Percentiles rank a stretch among this genome's conserved stretches.
Conservation (phyloP, 495 filamentous ascomycete genomes). For the Talaromyces wortmannii region DNA sequence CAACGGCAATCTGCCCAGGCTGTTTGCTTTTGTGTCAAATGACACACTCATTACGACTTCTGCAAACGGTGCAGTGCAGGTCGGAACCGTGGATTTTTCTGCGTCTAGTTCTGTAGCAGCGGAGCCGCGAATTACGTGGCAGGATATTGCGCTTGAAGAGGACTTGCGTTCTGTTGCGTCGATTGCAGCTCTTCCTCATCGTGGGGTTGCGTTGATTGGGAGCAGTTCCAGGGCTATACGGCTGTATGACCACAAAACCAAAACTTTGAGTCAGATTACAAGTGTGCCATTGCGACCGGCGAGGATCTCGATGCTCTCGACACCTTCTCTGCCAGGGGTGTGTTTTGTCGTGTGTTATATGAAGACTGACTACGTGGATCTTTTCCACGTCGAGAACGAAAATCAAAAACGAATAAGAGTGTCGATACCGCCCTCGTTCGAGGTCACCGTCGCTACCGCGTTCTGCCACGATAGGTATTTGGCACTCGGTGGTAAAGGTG, state of each 20-base stretch:
- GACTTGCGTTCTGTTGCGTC: slow-evolving; percentile 22
- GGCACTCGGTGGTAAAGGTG: slow-evolving; percentile 63
- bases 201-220: slow-evolving; percentile 30
- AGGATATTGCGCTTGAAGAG: slow-evolving; percentile 21
- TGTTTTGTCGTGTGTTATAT: slow-evolving; percentile 26
- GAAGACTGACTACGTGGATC: slow-evolving; percentile 16
- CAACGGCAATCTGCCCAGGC: slow-evolving; percentile 32
- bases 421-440: slow-evolving; percentile 24
- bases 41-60: slow-evolving; percentile 52
- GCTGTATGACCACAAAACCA: slow-evolving; percentile 27
- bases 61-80: slow-evolving; percentile 51
- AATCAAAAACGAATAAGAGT: slow-evolving; percentile 6
- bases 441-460: slow-evolving; percentile 28
- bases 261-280: slow-evolving; percentile 6
- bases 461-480: slow-evolving; percentile 35
- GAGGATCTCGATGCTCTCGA: slow-evolving; percentile 7
- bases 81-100: slow-evolving; percentile 25
- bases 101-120: no score
- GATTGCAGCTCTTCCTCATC: slow-evolving; percentile 18
- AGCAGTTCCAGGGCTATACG: slow-evolving; percentile 21
- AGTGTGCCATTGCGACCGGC: background rate
- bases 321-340: slow-evolving; percentile 5
- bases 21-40: slow-evolving; percentile 57
- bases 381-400: slow-evolving; percentile 18
- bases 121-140: slow-evolving; percentile 17